Base-by-base conservation (phyloP, 2,329 filamentous ascomycete genomes). In the Colletotrichum sp. region DNA sequence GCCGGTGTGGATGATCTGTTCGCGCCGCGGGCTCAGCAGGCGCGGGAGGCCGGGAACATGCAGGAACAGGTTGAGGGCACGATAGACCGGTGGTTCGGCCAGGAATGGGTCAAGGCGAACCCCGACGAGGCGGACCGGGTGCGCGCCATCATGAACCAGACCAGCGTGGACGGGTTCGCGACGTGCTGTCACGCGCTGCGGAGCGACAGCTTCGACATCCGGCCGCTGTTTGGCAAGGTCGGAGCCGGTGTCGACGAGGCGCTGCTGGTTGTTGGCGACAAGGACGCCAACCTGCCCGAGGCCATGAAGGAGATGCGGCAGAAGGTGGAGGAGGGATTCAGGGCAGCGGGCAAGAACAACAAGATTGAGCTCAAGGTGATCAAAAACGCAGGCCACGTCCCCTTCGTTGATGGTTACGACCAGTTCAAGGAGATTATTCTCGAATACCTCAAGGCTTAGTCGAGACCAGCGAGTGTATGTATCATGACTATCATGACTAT, bases 51-150 rank as follows among this genome's bases (percentile, higher is more conserved):
- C 3, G 83, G 85, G 0, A 81, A 77, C 18, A 80, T 87, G 76
- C 79, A 83, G 16, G 70, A 75, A 4, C 80, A 81, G 0, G 80
- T 85, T 8, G 79, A 83, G 57, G 66, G 75, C 10, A 86, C 84
- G 1, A 77, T 87, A 49, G 83, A 86, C 44, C 83, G 86, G 13
- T 89, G 85, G 87, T 87, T 88, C 67, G 83, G 84, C 6, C 78
- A 81, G 13, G 78, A 78, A 2, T 87, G 86, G 86, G 77, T 87
- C 21, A 77, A 80, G 18, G 78, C 77, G 3, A 82, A 87, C 74
- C 79, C 81, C 1, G 79, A 81, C 0, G 87, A 88, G 76, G 80
- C 84, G 8, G 76, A 78, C 16, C 81, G 85, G 1, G 81, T 88
- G 80, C 80, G 81, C 9, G 65, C 64, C 1, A 65, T 83, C 55